Evolutionary conservation across 805 yeast genomes (phyloP).

Genomic region (Barnettozyma pratensis): DNA sequence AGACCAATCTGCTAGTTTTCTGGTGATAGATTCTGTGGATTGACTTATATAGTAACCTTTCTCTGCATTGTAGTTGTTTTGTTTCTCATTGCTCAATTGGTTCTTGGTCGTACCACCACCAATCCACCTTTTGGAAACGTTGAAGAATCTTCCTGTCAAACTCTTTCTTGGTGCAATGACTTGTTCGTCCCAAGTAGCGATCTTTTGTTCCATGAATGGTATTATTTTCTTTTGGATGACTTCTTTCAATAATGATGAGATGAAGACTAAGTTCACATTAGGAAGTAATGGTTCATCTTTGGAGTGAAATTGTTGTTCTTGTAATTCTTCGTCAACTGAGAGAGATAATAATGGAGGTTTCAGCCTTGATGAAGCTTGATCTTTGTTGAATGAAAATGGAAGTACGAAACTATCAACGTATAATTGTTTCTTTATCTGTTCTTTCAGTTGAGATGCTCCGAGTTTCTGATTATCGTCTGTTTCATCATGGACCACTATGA

Average conservation of each 20-base stretch:
- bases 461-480: slow-evolving; percentile 40
- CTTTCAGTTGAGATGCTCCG: slow-evolving; percentile 33
- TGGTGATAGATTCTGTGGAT: slow-evolving; percentile 64
- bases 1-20: slow-evolving; percentile 90
- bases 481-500: slow-evolving; percentile 47
- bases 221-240: slow-evolving; percentile 38
- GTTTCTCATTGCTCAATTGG: slow-evolving; percentile 18
- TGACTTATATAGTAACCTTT: slow-evolving; percentile 57
- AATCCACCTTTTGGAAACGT: slow-evolving; percentile 58
- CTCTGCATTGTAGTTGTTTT: slow-evolving; percentile 39
- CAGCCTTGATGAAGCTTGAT: slow-evolving; percentile 13
- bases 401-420: slow-evolving; percentile 28
- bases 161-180: slow-evolving; percentile 73
- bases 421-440: slow-evolving; percentile 30
- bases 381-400: slow-evolving; percentile 10
- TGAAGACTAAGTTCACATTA: slow-evolving; percentile 8
- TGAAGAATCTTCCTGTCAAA: slow-evolving; percentile 65
- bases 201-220: slow-evolving; percentile 82
- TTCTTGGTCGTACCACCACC: slow-evolving; percentile 16
- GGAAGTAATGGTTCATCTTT: slow-evolving; percentile 10
- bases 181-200: slow-evolving; percentile 83
- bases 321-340: slow-evolving; percentile 44
- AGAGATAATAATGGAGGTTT: slow-evolving; percentile 28
- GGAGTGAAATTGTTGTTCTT: slow-evolving; percentile 14
- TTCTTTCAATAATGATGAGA: slow-evolving; percentile 20